Base-by-base conservation (phyloP, 805 yeast genomes). In the Candida ovalis region DNA sequence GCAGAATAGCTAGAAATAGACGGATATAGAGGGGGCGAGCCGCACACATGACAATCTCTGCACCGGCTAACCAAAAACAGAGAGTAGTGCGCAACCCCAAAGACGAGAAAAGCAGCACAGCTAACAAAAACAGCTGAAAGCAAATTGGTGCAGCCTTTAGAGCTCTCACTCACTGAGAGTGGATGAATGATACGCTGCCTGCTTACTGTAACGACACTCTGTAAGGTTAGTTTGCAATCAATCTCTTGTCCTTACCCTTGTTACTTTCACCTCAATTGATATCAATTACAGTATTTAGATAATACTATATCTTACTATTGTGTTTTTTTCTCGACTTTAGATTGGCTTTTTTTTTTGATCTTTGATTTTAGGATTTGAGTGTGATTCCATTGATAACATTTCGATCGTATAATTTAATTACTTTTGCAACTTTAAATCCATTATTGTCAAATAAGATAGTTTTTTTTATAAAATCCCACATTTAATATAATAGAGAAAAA, bases 401-500 rank as follows among this genome's bases (percentile, higher is more conserved):
- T 13, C 35, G 4, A n/a, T n/a, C n/a, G n/a, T n/a, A n/a, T n/a
- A n/a, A n/a, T n/a, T n/a, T n/a, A n/a, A n/a, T n/a, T n/a, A n/a
- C n/a, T n/a, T n/a, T n/a, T n/a, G n/a, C n/a, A n/a, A n/a, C n/a
- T n/a, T n/a, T n/a, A n/a, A n/a, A n/a, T n/a, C n/a, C n/a, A n/a
- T n/a, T n/a, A n/a, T n/a, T n/a, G n/a, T n/a, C n/a, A n/a, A n/a
- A n/a, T n/a, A 17, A 35, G 38, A 17, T 17, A 35, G 19, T 39
- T 39, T 23, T 13, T 24, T 15, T 5, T 33, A 17, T 10, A 33
- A 17, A n/a, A 37, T 42, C 28, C n/a, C 24, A 23, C 27, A n/a
- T 21, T 30, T 4, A 17, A 28, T 22, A 42, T n/a, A 36, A 48
- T 30, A 35, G 13, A 52, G 38, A 15, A 54, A 43, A 9, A 67